Conservation (phyloP, 208 protist species). For the Wallacemonas sp. region DNA sequence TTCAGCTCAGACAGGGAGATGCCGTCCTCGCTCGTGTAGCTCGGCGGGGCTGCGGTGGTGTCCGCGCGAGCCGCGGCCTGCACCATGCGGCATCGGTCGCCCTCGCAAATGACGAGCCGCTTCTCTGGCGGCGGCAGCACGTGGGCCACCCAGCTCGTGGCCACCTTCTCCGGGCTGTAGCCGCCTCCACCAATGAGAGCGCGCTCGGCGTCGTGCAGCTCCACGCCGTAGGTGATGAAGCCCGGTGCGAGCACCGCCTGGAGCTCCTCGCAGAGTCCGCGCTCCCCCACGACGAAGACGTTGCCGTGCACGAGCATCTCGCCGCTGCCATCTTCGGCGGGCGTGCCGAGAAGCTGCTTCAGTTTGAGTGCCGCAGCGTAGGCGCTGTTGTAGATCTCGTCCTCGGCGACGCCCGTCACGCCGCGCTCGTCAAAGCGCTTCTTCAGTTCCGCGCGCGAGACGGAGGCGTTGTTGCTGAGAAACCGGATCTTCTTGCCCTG, state of each 20-base stretch:
- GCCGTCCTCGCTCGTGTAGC: constrained; percentile 9
- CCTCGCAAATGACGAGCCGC: constrained; percentile 37
- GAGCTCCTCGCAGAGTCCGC: constrained; percentile 73
- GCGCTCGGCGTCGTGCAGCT: constrained; percentile 56
- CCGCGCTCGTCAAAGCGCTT: constrained; percentile 41
- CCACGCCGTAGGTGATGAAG: constrained; percentile 70
- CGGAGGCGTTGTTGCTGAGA: constrained; percentile 72
- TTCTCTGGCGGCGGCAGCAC: constrained; percentile 50
- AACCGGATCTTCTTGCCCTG: constrained; percentile 65
- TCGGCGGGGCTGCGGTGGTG: constrained; percentile 13
- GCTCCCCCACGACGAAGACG: constrained; percentile 71
- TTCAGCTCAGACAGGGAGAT: constrained; percentile 65
- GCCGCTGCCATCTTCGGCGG: background rate
- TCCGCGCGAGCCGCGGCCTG: constrained; percentile 30
- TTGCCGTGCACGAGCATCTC: constrained; percentile 55
- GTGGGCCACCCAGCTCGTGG: constrained; percentile 32
- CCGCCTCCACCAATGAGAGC: constrained; percentile 25
- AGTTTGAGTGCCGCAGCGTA: constrained; percentile 61
- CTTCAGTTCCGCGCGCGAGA: constrained; percentile 43
- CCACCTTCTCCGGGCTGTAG: constrained; percentile 30
- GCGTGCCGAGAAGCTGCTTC: constrained; percentile 32
- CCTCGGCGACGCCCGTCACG: constrained; percentile 36
- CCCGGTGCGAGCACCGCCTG: constrained; percentile 56
- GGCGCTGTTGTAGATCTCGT: constrained; percentile 72
- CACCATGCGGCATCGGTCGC: constrained; percentile 28